Conservation (phyloP, 2,329 filamentous ascomycete genomes). For the Penicillium freii region DNA sequence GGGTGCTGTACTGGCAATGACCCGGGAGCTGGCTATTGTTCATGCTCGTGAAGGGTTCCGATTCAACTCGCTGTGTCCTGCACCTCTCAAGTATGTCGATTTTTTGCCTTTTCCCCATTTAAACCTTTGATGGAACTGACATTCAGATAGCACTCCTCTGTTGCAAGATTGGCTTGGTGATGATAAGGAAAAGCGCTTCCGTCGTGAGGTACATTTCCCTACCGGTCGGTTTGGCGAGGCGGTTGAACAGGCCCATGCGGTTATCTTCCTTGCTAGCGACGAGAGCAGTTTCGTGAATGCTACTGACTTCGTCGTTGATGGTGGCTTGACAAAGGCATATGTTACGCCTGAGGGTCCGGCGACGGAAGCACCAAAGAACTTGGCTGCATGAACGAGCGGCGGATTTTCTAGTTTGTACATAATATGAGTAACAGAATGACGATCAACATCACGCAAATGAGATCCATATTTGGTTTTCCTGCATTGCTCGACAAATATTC, state of each 20-base stretch:
- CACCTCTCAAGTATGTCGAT: conserved; percentile 70
- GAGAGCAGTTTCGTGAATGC: conserved; percentile 88
- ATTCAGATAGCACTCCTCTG: conserved; percentile 64
- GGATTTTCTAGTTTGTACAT: conserved; percentile 13
- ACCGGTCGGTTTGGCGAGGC: conserved; percentile 88
- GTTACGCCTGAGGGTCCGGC: conserved; percentile 61
- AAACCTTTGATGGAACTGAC: conserved; percentile 26
- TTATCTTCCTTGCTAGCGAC: conserved; percentile 82
- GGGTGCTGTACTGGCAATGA: conserved; percentile 86
- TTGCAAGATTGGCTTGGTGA: conserved; percentile 92
- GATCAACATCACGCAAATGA: conserved; percentile 44
- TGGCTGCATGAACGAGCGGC: conserved; percentile 24
- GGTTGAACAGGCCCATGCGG: conserved; percentile 85
- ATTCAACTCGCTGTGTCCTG: conserved; percentile 88
- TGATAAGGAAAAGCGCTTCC: conserved; percentile 73
- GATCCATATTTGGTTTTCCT: conserved; percentile 49
- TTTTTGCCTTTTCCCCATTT: background rate
- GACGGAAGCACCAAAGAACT: conserved; percentile 53
- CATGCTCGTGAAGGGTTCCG: conserved; percentile 86
- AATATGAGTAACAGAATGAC: conserved; percentile 8
- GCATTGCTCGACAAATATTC: conserved; percentile 48
- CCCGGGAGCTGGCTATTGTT: conserved; percentile 84
- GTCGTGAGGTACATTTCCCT: conserved; percentile 88
- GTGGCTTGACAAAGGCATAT: conserved; percentile 89
- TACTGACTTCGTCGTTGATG: conserved; percentile 90